Conservation (phyloP, 1,139 yeast species). For the Magnusiomyces paraingens region DNA sequence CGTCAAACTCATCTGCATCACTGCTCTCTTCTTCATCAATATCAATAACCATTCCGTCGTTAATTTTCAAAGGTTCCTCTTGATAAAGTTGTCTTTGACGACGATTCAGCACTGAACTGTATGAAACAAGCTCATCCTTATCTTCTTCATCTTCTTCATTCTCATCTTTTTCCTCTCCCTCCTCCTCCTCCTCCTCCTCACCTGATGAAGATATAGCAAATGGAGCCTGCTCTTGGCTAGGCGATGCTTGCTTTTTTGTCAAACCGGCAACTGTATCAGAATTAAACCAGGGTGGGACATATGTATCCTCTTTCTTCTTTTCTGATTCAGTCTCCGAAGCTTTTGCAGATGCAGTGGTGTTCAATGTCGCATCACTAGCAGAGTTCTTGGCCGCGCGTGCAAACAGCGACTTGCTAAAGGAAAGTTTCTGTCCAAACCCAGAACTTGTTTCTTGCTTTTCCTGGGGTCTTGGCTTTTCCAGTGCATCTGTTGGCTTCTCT, state of each 20-base stretch:
- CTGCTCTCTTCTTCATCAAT: conserved; percentile 14
- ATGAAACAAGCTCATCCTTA: background rate
- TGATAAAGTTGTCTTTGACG: no score
- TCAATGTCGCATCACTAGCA: no score
- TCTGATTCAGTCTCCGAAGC: background rate
- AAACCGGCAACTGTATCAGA: no score
- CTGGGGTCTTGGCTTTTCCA: no score
- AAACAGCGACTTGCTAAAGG: no score
- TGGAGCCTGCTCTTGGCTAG: background rate
- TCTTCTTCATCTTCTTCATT: conserved; percentile 7
- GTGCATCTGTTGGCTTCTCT: background rate
- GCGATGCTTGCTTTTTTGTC: background rate
- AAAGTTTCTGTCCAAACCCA: no score
- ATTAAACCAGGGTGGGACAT: background rate
- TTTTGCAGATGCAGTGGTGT: no score
- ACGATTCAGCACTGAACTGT: background rate
- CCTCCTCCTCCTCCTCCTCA: background rate
- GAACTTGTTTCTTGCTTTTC: no score
- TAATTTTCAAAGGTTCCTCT: no score
- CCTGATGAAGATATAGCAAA: background rate
- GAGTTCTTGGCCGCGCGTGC: no score
- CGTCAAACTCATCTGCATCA: conserved; percentile 12
- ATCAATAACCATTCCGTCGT: conserved; percentile 13
- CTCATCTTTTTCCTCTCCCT: conserved; percentile 11
- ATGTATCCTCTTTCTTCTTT: background rate